These are phyloP conservation scores for Pseudogymnoascus sp. DNA, from an alignment of 2,329 filamentous ascomycete genomes.

Conservation along the genomic window DNA sequence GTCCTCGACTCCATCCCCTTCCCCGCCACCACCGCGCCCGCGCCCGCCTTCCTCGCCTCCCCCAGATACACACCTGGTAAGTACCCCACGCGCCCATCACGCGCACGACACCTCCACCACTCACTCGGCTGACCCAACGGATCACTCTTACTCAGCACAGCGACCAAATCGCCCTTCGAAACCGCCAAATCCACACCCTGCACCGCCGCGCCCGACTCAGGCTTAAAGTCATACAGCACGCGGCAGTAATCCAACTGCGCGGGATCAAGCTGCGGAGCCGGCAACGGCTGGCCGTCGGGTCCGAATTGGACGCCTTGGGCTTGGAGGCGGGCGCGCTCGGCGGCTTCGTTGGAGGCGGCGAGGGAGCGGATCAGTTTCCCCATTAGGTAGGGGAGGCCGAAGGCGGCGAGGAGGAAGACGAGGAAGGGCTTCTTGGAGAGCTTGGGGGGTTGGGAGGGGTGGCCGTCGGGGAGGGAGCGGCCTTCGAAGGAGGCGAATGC, in stretches of 20 bases:
- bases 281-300: conserved; percentile 38
- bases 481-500: conserved; percentile 88
- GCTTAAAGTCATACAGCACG: conserved; percentile 87
- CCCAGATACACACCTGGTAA: conserved; percentile 87
- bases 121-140: conserved; percentile 87
- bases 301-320: conserved; percentile 46
- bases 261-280: conserved; percentile 61
- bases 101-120: conserved; percentile 92
- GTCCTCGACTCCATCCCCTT: conserved; percentile 39
- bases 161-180: conserved; percentile 91
- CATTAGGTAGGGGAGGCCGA: conserved; percentile 95
- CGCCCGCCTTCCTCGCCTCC: conserved; percentile 51
- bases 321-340: conserved; percentile 56
- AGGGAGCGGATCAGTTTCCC: conserved; percentile 86
- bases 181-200: conserved; percentile 81
- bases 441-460: conserved; percentile 47
- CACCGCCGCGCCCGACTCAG: conserved; percentile 56
- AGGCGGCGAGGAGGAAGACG: conserved; percentile 90
- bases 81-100: conserved; percentile 87
- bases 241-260: conserved; percentile 94
- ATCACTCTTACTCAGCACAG: conserved; percentile 86
- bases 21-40: conserved; percentile 27
- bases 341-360: conserved; percentile 76
- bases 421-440: conserved; percentile 93
- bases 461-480: conserved; percentile 52